Evolutionary conservation across 169 alveolate genomes (phyloP), one percentile per base, ranked within the genome.

Genomic region (Cyclospora cayetanensis): DNA sequence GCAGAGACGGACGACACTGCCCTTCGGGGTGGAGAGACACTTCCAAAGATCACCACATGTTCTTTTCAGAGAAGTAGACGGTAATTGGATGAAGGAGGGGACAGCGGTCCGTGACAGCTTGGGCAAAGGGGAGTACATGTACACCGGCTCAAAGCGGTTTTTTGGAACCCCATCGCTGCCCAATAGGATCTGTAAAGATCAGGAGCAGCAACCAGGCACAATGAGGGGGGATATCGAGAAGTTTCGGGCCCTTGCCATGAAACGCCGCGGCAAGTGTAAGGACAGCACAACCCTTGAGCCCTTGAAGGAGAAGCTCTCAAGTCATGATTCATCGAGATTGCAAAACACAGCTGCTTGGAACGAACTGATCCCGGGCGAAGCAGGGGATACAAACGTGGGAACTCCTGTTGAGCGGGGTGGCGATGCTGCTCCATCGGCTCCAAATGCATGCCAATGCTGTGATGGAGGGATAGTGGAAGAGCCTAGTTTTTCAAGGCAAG

Each of bases 221-320:
- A 41, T n/a, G 43, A 20, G 42, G 63, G 46, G 7, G 27, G 50
- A 20, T 22, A 12, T 27, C 1, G 41, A 43, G 55, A 42, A 25
- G 7, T 63, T 76, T 4, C 65, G 12, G 7, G 65, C 4, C 29
- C 46, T 76, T 12, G 86, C 86, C 65, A 42, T 42, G 86, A 37
- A 53, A 63, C 86, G 55, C 22, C 34, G 86, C 37, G 86, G 86
- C 35, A 70, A 52, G 82, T 20, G 34, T 70, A 37, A 1, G 12
- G 53, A 34, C 53, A 35, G 2, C 34, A 11, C 35, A 20, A 35
- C 55, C 9, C 31, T 0, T 1, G 79, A 66, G 22, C 11, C n/a
- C 37, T 3, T 29, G 18, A 29, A 3, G 46, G 12, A 15, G 34
- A 35, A 0, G n/a, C 53, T 35, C 11, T 7, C n/a, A n/a, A n/a